Evolutionary conservation across 1,284 basidiomycete species (phyloP).

Genomic region (Inonotus hispidus): DNA sequence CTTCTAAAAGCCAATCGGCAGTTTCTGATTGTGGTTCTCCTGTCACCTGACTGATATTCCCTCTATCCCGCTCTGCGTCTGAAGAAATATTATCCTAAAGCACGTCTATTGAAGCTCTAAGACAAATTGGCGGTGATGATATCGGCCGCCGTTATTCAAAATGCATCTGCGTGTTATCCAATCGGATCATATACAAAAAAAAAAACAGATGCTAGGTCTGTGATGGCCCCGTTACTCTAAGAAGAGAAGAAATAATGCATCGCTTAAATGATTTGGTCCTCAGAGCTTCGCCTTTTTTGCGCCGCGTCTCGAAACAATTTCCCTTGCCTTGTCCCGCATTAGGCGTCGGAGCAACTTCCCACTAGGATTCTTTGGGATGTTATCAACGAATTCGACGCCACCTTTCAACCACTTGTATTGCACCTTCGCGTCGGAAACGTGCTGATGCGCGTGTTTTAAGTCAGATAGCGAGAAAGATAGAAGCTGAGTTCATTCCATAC

Average conservation of each 20-base stretch:
- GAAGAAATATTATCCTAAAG: too few relatives aligned
- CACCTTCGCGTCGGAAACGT: constrained; percentile 64
- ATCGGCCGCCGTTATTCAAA: too few relatives aligned
- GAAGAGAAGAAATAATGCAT: background rate
- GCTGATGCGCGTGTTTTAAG: constrained; percentile 37
- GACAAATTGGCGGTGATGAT: too few relatives aligned
- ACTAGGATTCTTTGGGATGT: constrained; percentile 68
- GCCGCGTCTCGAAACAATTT: constrained; percentile 9
- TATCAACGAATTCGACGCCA: constrained; percentile 62
- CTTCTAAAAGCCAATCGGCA: too few relatives aligned
- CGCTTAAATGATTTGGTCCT: background rate
- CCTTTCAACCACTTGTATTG: constrained; percentile 66
- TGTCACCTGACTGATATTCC: too few relatives aligned
- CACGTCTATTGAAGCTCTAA: too few relatives aligned
- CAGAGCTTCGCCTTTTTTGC: constrained; percentile 13
- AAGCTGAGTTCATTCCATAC: constrained; percentile 28
- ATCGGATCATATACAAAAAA: background rate
- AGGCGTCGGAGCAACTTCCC: constrained; percentile 60
- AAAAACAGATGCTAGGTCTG: background rate
- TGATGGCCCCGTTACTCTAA: background rate
- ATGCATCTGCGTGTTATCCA: background rate
- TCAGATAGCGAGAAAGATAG: background rate
- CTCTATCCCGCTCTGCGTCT: too few relatives aligned
- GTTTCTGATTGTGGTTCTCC: too few relatives aligned
- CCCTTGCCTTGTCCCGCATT: constrained; percentile 44